Base-by-base conservation (phyloP, 75 land plant species). In the Selaginella moellendorffii region DNA sequence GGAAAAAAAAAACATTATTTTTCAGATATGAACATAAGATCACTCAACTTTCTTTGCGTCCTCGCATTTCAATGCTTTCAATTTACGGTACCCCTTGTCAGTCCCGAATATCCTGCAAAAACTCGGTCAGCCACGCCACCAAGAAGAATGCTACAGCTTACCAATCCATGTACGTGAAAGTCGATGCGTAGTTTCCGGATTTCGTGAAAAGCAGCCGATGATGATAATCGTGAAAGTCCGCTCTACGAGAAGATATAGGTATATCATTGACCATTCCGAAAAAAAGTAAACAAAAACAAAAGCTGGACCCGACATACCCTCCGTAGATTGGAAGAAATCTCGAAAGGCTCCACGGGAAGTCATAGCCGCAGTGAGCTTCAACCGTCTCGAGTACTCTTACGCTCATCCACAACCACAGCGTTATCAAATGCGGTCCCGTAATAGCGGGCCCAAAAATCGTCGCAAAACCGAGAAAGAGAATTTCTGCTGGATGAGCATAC, bases 281-380 rank as follows among this genome's bases (percentile, higher is more conserved):
- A 10, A 46, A 46, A 46, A 46, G 18, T 10, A 10, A 46, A 46
- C 51, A 10, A 46, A 46, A 46, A 18, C 14, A 18, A 46, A 46
- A 10, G 10, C 51, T 10, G 51, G 51, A 46, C 18, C 18, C 18
- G 51, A 74, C 88, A 62, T 24, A 56, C 59, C 59, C 59, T 19
- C 59, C 59, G n/a, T 56, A 56, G 5, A 56, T 21, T 56, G 59
- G 59, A 8, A 56, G 24, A 56, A 56, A 56, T 24, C 24, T 56
- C n/a, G 59, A 56, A 56, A 25, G 59, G 24, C 59, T 56, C 59
- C 59, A 56, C 21, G 59, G 59, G 24, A 56, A 56, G 24, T 56
- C 59, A 56, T 56, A 56, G 21, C 59, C 59, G n/a, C 59, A 56
- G 21, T 56, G 59, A 25, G 59, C 59, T 24, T 56, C 59, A 21